These are phyloP conservation scores for Adansonia gregorii DNA, from an alignment of 441 rosid species.

Conservation along the genomic window DNA sequence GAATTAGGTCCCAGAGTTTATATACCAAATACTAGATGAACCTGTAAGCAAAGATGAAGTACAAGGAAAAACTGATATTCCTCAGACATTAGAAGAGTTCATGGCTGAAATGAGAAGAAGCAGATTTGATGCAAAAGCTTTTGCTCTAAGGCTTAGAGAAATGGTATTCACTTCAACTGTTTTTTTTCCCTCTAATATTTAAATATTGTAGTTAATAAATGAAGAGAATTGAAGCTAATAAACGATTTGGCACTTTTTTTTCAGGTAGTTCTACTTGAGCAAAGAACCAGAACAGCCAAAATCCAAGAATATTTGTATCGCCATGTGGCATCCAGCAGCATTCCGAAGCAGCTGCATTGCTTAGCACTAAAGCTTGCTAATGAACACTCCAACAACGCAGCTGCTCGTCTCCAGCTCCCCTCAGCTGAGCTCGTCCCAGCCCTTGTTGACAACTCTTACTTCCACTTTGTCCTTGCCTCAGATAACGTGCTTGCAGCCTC, in stretches of 20 bases:
- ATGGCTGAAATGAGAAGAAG: constrained; percentile 62
- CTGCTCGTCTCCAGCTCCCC: constrained; percentile 93
- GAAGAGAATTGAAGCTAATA: not conserved
- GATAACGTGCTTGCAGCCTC: constrained; percentile 92
- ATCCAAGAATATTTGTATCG: constrained; percentile 89
- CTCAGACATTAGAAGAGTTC: constrained; percentile 85
- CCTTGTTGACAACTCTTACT: constrained; percentile 79
- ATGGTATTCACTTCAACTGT: constrained; percentile 52
- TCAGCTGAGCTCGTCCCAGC: constrained; percentile 78
- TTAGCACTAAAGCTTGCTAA: constrained; percentile 78
- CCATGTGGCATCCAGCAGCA: constrained; percentile 97
- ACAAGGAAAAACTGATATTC: constrained; percentile 73
- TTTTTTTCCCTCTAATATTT: not conserved
- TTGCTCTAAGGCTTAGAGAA: constrained; percentile 84
- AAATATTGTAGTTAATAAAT: not conserved
- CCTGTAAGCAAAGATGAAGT: constrained; percentile 69
- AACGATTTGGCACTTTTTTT: not conserved
- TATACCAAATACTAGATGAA: constrained; percentile 70
- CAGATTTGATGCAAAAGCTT: constrained; percentile 67
- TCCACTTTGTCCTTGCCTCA: constrained; percentile 85
- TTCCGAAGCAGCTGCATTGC: constrained; percentile 95
- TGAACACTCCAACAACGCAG: constrained; percentile 91
- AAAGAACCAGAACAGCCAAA: constrained; percentile 91
- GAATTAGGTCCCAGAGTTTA: constrained; percentile 78
- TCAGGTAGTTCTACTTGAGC: constrained; percentile 77